Evolutionary conservation across 257 asterid genomes (phyloP), one percentile per base, ranked within the genome.

Genomic region (Capsicum pubescens): DNA sequence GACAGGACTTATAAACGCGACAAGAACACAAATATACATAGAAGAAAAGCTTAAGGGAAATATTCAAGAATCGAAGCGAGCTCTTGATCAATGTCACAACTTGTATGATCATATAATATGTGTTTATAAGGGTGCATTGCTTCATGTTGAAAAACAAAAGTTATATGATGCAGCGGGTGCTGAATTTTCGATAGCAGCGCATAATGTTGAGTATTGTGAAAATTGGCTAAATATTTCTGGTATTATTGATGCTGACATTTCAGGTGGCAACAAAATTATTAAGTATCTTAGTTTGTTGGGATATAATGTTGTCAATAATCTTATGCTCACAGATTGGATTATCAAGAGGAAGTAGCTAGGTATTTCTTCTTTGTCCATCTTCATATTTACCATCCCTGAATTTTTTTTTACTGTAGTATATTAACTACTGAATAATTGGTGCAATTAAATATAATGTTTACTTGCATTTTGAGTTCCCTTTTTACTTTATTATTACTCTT

Each of bases 171-270:
- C 32, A 0, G 82, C 66, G 15, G 19, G 82, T 14, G 44, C 19
- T 15, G 82, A 77, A 54, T 54, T 77, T 54, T 77, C 82, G 54
- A 14, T 54, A 21, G 82, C 82, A 54, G 66, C 82, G 9, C 55
- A 54, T 77, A 77, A 77, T 5, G 82, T 48, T 77, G 82, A 77
- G 12, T 77, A 32, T 32, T 77, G 82, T 77, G 64, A 77, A 77
- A 35, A 35, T 77, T 77, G 66, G 82, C 50, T 54, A 32, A 3
- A 9, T 54, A 16, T 77, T 77, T 32, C 42, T 54, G 50, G 44
- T 4, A 6, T 16, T 54, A 8, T 15, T 15, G 82, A 77, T n/a
- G 0, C 32, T 77, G 32, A 54, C 0, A 54, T 77, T 26, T 77
- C 64, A 54, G 32, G 15, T 14, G 32, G 82, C 32, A 77, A 54